These are phyloP conservation scores for Xenoacremonium recifei DNA, from an alignment of 2,329 filamentous ascomycete species.

Conservation along the genomic window DNA sequence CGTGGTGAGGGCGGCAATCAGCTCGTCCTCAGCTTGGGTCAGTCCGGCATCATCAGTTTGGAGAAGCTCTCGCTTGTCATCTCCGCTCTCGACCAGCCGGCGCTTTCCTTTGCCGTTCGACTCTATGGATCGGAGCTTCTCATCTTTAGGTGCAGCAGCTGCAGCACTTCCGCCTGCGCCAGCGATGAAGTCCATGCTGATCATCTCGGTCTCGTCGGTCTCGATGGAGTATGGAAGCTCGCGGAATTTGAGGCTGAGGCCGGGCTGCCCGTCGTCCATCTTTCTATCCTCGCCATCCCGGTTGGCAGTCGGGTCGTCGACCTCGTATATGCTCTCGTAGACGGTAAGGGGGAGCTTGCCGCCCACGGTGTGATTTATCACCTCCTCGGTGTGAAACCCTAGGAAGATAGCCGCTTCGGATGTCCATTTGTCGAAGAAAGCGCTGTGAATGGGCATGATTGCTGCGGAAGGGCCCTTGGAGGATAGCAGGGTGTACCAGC, in stretches of 20 bases:
- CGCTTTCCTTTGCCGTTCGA: conserved; percentile 54
- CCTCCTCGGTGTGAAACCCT: conserved; percentile 73
- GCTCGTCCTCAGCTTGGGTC: conserved; percentile 60
- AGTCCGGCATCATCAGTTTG: conserved; percentile 44
- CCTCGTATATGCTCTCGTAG: conserved; percentile 81
- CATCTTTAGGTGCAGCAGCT: conserved; percentile 47
- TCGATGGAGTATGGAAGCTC: conserved; percentile 86
- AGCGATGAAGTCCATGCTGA: conserved; percentile 90
- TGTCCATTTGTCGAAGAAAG: conserved; percentile 69
- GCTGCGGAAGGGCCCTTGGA: conserved; percentile 66
- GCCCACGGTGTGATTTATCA: conserved; percentile 55
- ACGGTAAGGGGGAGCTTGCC: conserved; percentile 87
- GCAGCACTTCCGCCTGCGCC: conserved; percentile 80
- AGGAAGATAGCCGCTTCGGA: conserved; percentile 89
- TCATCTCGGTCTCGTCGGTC: conserved; percentile 96
- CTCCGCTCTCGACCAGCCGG: conserved; percentile 33
- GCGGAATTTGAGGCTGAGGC: conserved; percentile 69
- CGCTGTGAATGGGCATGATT: conserved; percentile 73
- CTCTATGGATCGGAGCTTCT: conserved; percentile 43
- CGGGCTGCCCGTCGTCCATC: conserved; percentile 64
- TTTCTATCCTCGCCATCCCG: conserved; percentile 64
- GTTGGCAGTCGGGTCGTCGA: conserved; percentile 51
- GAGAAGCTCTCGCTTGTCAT: conserved; percentile 26
- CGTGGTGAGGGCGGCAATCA: conserved; percentile 68
- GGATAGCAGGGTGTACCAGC: conserved; percentile 84